Percentiles rank a stretch among this genome's conserved stretches.
Evolutionary conservation across 129 eudicot genomes (phyloP).

Genomic region (Pulicaria dysenterica): DNA sequence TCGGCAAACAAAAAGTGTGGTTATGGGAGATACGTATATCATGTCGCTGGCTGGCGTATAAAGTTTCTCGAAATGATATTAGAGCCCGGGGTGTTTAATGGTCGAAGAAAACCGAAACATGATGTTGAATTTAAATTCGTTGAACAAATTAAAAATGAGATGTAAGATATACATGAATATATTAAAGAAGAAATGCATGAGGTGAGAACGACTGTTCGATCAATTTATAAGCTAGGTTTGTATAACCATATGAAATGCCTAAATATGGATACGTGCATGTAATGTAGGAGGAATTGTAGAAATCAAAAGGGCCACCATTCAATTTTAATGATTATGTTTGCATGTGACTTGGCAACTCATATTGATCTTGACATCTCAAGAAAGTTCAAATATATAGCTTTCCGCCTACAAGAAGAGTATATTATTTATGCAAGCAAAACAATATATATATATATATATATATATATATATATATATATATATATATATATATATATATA

Average conservation of each 20-base stretch:
- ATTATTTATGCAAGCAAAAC: background rate
- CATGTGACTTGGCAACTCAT: constrained; percentile 46
- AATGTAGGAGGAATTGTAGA: constrained; percentile 13
- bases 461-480: no score
- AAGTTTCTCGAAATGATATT: no score
- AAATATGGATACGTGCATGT: constrained; percentile 20
- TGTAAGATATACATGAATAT: background rate
- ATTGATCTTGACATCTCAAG: constrained; percentile 34
- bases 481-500: no score
- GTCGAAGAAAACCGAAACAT: no score
- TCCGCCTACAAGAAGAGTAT: background rate
- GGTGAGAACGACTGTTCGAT: constrained; percentile 20
- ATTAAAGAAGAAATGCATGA: constrained; percentile 19
- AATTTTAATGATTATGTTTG: constrained; percentile 18
- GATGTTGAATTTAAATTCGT: no score
- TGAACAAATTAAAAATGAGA: no score
- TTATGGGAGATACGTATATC: no score
- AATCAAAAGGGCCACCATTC: constrained; percentile 26
- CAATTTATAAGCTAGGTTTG: background rate
- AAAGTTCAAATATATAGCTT: constrained; percentile 16
- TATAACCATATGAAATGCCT: constrained; percentile 20
- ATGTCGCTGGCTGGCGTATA: no score
- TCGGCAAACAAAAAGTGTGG: no score
- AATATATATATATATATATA: no score
- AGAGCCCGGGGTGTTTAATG: no score